These are phyloP conservation scores for Zygotorulaspora danielsina DNA, from an alignment of 805 yeast species.

Conservation along the genomic window DNA sequence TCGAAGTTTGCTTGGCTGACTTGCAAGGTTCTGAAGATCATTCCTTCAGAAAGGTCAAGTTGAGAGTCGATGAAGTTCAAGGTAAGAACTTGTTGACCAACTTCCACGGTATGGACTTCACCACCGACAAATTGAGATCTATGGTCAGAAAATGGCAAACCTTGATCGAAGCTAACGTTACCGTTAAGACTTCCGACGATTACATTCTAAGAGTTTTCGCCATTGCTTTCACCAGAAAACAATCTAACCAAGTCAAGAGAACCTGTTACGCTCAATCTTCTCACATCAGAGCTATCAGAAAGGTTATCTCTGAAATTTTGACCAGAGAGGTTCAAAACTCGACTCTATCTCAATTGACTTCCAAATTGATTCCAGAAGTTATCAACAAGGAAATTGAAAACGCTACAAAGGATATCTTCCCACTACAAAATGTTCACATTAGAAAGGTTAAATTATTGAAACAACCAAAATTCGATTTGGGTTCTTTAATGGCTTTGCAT, in stretches of 20 bases:
- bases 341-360: slow-evolving; percentile 92
- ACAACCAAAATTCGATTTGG: slow-evolving; percentile 98
- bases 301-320: slow-evolving; percentile 94
- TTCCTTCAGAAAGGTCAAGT: slow-evolving; percentile 94
- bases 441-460: slow-evolving; percentile 98
- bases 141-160: slow-evolving; percentile 99
- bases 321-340: slow-evolving; percentile 92
- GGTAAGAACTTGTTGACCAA: slow-evolving; percentile 98
- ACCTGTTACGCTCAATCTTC: slow-evolving; percentile 97
- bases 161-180: slow-evolving; percentile 94
- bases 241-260: slow-evolving; percentile 94
- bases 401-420: slow-evolving; percentile 91
- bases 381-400: slow-evolving; percentile 98
- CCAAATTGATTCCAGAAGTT: slow-evolving; percentile 97
- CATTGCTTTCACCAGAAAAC: slow-evolving; percentile 98
- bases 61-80: slow-evolving; percentile 98
- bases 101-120: slow-evolving; percentile 99
- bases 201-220: slow-evolving; percentile 94
- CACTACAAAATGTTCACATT: slow-evolving; percentile 97
- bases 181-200: slow-evolving; percentile 97
- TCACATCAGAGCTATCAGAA: slow-evolving; percentile 95
- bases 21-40: slow-evolving; percentile 98
- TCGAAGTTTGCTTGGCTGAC: slow-evolving; percentile 94
- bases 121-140: slow-evolving; percentile 95
- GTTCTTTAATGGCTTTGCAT: slow-evolving; percentile 92